Evolutionary conservation across 2,329 filamentous ascomycete species (phyloP).

Genomic region (Colletotrichum aenigma): DNA sequence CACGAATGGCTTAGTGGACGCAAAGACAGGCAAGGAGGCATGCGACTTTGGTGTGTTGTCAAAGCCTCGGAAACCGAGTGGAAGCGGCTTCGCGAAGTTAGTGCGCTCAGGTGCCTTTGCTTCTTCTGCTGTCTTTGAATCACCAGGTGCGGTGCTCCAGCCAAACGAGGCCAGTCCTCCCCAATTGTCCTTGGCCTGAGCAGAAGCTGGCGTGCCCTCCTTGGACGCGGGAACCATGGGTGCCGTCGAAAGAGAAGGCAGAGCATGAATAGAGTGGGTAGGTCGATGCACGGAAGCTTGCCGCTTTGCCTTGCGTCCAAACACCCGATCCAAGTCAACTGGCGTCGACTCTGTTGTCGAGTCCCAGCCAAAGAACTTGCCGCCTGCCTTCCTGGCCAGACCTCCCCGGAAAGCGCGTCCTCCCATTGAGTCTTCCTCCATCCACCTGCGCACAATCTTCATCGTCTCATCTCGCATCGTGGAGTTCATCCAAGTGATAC

Average conservation of each 20-base stretch:
- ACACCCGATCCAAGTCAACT: slow-evolving; percentile 52
- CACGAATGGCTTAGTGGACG: not conserved
- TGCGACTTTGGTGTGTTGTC: slow-evolving; percentile 14
- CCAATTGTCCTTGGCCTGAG: slow-evolving; percentile 17
- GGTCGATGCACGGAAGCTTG: slow-evolving; percentile 25
- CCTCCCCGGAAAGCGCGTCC: slow-evolving; percentile 53
- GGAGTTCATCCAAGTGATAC: slow-evolving; percentile 63
- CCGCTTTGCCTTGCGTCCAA: slow-evolving; percentile 37
- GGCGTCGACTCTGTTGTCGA: slow-evolving; percentile 46
- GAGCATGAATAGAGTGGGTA: slow-evolving; percentile 17
- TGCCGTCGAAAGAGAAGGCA: slow-evolving; percentile 4
- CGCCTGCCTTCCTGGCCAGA: slow-evolving; percentile 36
- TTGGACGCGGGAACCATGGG: not conserved
- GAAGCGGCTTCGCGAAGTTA: not conserved
- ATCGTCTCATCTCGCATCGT: slow-evolving; percentile 57
- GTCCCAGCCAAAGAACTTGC: slow-evolving; percentile 67
- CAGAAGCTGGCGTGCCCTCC: slow-evolving; percentile 25
- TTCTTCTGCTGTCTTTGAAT: not conserved
- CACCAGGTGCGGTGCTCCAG: slow-evolving; percentile 25
- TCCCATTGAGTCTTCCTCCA: slow-evolving; percentile 66
- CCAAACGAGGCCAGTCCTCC: slow-evolving; percentile 29
- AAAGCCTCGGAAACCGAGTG: slow-evolving; percentile 2
- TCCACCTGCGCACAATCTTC: slow-evolving; percentile 67
- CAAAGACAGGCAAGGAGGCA: slow-evolving; percentile 8
- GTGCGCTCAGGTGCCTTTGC: not conserved